phyloP scores from a whole-genome alignment of 78 protist genomes.

The Dictyostelium purpureum region DNA sequence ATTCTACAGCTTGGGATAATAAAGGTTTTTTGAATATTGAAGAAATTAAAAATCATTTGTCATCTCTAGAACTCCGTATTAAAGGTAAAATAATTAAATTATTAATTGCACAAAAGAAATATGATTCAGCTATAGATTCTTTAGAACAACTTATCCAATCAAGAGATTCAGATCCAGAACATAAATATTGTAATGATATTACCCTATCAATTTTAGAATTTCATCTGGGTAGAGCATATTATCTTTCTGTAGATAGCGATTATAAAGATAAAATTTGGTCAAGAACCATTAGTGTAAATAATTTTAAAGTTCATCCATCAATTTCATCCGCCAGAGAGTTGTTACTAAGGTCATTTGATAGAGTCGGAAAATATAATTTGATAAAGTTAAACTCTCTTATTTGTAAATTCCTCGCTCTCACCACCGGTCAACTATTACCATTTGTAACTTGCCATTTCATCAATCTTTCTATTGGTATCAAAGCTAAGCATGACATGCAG shows the following conservation, averaged over 20 bases:
- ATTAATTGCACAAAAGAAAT: background rate
- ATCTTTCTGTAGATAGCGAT: background rate
- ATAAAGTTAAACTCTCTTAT: constrained; percentile 28
- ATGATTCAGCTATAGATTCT: constrained; percentile 14
- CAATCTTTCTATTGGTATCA: constrained; percentile 49
- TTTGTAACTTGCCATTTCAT: constrained; percentile 44
- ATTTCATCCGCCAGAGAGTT: constrained; percentile 25
- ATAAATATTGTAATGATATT: background rate
- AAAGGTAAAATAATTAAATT: constrained; percentile 25
- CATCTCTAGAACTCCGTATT: constrained; percentile 12
- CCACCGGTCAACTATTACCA: constrained; percentile 51
- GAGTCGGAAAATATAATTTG: constrained; percentile 51
- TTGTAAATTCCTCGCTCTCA: constrained; percentile 14
- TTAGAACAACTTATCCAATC: constrained; percentile 23
- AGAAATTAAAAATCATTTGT: constrained; percentile 11
- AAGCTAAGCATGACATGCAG: constrained; percentile 67
- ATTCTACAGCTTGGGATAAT: background rate
- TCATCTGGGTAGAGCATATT: constrained; percentile 64
- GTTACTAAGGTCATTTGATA: background rate
- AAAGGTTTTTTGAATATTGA: background rate
- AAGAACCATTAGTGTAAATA: background rate
- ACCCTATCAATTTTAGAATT: constrained; percentile 28
- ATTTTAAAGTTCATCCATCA: background rate
- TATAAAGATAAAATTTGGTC: constrained; percentile 24
- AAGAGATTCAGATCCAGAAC: background rate